Evolutionary conservation across 1,284 basidiomycete genomes (phyloP).

Genomic region (Marasmius oreades): DNA sequence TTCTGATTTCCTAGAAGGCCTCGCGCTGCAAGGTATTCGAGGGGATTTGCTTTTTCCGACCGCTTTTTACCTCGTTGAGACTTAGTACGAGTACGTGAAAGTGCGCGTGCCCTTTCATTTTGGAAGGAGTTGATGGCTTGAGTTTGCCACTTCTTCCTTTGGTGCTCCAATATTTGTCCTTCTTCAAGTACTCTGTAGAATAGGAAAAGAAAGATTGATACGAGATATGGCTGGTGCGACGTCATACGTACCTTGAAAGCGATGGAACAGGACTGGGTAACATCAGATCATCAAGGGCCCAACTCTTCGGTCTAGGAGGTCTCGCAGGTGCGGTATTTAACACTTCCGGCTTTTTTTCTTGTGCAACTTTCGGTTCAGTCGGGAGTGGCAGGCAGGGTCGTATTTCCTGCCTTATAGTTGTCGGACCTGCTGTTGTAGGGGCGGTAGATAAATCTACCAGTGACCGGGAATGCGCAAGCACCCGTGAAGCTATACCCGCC

Average conservation of each 20-base stretch:
- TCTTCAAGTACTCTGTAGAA: slow-evolving; percentile 59
- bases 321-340: slow-evolving; percentile 9
- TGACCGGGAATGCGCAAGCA: slow-evolving; percentile 47
- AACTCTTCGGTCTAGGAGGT: slow-evolving; percentile 42
- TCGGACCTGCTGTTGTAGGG: slow-evolving; percentile 12
- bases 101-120: slow-evolving; percentile 56
- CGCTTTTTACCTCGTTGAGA: slow-evolving; percentile 31
- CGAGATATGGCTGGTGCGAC: slow-evolving; percentile 1
- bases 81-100: slow-evolving; percentile 62
- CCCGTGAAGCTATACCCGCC: slow-evolving; percentile 30
- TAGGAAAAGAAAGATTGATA: slow-evolving; percentile 7
- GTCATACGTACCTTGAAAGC: slow-evolving; percentile 47
- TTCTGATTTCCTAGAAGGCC: slow-evolving; percentile 62
- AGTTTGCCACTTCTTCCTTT: slow-evolving; percentile 62
- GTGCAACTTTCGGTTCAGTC: neutral
- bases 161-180: slow-evolving; percentile 50
- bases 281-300: slow-evolving; percentile 55
- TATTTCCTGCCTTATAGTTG: slow-evolving; percentile 3
- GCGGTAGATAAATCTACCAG: slow-evolving; percentile 28
- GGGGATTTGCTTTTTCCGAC: slow-evolving; percentile 21
- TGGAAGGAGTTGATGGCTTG: slow-evolving; percentile 62
- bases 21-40: slow-evolving; percentile 59
- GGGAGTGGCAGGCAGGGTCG: neutral
- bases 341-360: neutral
- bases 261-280: slow-evolving; percentile 59